Evolutionary conservation across 495 filamentous ascomycete genomes (phyloP), one percentile per base, ranked within the genome.

Genomic region (Penicillium steckii): DNA sequence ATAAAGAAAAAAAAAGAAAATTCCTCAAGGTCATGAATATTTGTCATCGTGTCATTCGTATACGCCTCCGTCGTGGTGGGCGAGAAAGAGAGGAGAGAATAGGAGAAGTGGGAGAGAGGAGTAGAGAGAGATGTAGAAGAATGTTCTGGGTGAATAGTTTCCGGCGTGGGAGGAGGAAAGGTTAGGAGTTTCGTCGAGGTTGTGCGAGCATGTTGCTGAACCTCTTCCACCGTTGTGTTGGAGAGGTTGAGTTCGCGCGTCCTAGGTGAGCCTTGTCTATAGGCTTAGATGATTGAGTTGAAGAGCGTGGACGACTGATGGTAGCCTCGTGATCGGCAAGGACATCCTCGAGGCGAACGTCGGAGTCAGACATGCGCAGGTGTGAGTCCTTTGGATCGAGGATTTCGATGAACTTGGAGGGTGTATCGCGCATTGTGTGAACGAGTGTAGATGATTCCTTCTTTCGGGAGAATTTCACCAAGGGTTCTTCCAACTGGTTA

Each of bases 341-440:
- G 56, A 77, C 71, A 33, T 77, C 74, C 45, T 77, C 74, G 8
- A 77, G 71, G n/a, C 70, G 73, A 43, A 77, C 74, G 44, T 77
- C 74, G 8, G 66, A 70, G 46, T 69, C 67, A 48, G 72, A 77
- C 44, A 71, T 66, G 44, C 64, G 58, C 15, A 58, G 53, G 21
- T 59, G 61, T 13, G 61, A 44, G 51, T 71, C 63, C 54, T 72
- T 62, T 17, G 70, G 66, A 54, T 74, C 70, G 58, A 77, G 70
- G 46, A 76, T 72, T 63, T 76, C 74, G 59, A 77, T 66, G 58
- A 76, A 76, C 56, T 65, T 72, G 55, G 74, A 77, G 1, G 72
- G 65, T 48, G 69, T 73, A 53, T 71, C 70, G 47, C 61, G 72
- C 72, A 75, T 75, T 42, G 33, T 42, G 33, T 65, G 53, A 35